Conservation (phyloP, 208 protist species). For the Trypanosoma vivax region DNA sequence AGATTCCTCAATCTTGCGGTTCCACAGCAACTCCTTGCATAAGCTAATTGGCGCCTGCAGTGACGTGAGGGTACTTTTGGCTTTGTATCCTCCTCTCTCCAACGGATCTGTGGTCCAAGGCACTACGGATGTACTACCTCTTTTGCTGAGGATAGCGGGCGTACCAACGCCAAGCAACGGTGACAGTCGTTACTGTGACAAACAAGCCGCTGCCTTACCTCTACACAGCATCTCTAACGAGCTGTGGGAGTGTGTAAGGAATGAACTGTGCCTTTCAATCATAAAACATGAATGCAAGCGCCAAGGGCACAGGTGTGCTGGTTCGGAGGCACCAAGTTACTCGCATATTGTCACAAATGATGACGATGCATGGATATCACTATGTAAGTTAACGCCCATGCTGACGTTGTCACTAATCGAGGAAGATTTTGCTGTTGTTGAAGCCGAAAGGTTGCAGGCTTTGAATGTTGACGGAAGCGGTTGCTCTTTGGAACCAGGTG, state of each 20-base stretch:
- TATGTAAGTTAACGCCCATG: background rate
- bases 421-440: constrained; percentile 12
- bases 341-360: background rate
- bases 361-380: constrained; percentile 4
- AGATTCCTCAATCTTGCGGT: constrained; percentile 11
- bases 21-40: background rate
- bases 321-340: background rate
- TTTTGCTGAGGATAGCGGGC: constrained; percentile 12
- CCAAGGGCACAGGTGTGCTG: background rate
- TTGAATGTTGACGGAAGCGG: background rate
- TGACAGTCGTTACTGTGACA: background rate
- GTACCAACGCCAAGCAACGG: too few species aligned
- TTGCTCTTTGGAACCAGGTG: background rate
- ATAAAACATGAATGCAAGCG: background rate
- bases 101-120: too few species aligned
- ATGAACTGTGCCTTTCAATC: background rate
- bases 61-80: constrained; percentile 5
- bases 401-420: constrained; percentile 11
- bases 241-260: constrained; percentile 12
- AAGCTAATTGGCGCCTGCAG: background rate
- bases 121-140: constrained; percentile 5
- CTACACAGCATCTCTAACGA: constrained; percentile 1
- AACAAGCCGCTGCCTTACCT: background rate
- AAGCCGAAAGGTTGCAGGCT: constrained; percentile 7
- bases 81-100: too few species aligned